Evolutionary conservation across 805 yeast genomes (phyloP), one percentile per base, ranked within the genome.

Genomic region (Cyberlindnera mycetangii): DNA sequence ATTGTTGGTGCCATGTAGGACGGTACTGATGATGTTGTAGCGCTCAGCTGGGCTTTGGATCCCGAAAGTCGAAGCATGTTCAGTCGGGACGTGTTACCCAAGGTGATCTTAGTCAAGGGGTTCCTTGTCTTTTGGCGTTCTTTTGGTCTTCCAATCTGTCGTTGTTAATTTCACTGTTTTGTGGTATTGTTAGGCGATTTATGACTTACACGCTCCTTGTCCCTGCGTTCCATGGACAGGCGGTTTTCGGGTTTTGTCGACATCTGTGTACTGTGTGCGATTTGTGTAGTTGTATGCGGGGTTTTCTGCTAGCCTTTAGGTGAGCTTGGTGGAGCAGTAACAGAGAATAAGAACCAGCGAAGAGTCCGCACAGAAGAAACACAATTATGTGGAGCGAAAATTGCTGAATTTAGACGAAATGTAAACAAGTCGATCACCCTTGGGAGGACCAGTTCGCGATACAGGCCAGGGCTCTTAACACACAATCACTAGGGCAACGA

Each of bases 1-100:
- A 58, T 52, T 1, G 64, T 58, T 1, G 64, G 62, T 0, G 62
- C 61, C 62, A 59, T 59, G 39, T 58, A 59, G 5, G 62, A 58
- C 1, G 64, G 64, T 14, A 46, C 15, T 14, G 12, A 18, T 14
- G 38, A 32, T 8, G 35, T 17, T 5, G 32, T 5, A 12, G 30
- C 12, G 7, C 32, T 19, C 39, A 41, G 40, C 20, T 41, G 43
- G 14, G 48, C 32, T 28, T 51, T 47, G 11, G 47, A 25, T 2
- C 49, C 50, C 5, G 53, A 46, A 19, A 49, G 50, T 24, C 49
- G 38, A 5, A 52, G 33, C 15, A 39, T 34, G 31, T 50, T 50
- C 25, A 49, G 32, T 2, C 55, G 47, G 2, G 54, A 24, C 2
- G 53, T 37, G 31, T 38, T 46, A 22, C 47, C 54, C 16, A 59